Evolutionary conservation across 768 basidiomycete species (phyloP).

Genomic region (Lactarius akahatsu): DNA sequence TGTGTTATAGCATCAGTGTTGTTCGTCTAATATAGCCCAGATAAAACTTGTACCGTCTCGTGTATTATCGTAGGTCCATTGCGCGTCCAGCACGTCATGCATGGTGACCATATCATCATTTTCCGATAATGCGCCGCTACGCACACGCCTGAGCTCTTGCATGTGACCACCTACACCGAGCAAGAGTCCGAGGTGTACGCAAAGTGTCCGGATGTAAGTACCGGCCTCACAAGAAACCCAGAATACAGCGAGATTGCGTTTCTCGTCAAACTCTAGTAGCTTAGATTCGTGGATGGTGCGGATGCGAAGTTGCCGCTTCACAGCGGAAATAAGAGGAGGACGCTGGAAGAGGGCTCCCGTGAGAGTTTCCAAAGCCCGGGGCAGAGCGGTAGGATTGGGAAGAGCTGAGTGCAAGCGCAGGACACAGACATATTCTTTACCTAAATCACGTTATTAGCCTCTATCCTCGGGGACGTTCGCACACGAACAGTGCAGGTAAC

Average conservation of each 20-base stretch:
- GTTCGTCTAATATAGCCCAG: conserved; percentile 6
- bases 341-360: conserved; percentile 99
- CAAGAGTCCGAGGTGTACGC: conserved; percentile 92
- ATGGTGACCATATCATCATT: conserved; percentile 98
- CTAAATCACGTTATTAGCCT: conserved; percentile 38
- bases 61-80: conserved; percentile 97
- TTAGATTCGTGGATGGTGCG: conserved; percentile 97
- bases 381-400: conserved; percentile 78
- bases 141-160: conserved; percentile 94
- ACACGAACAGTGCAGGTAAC: conserved; percentile 30
- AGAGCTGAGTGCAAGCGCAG: conserved; percentile 86
- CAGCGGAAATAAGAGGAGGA: conserved; percentile 97
- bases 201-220: conserved; percentile 93
- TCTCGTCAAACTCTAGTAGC: conserved; percentile 94
- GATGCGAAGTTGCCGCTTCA: conserved; percentile 96
- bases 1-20: conserved; percentile 37
- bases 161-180: conserved; percentile 99
- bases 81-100: conserved; percentile 99
- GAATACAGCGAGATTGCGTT: conserved; percentile 94
- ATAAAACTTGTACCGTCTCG: conserved; percentile 66
- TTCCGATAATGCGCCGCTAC: conserved; percentile 95
- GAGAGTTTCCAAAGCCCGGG: conserved; percentile 92
- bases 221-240: conserved; percentile 99
- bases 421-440: conserved; percentile 98
- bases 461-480: not conserved